Evolutionary conservation across 768 basidiomycete species (phyloP), one percentile per base, ranked within the genome.

Genomic region (Tricholoma sp.): DNA sequence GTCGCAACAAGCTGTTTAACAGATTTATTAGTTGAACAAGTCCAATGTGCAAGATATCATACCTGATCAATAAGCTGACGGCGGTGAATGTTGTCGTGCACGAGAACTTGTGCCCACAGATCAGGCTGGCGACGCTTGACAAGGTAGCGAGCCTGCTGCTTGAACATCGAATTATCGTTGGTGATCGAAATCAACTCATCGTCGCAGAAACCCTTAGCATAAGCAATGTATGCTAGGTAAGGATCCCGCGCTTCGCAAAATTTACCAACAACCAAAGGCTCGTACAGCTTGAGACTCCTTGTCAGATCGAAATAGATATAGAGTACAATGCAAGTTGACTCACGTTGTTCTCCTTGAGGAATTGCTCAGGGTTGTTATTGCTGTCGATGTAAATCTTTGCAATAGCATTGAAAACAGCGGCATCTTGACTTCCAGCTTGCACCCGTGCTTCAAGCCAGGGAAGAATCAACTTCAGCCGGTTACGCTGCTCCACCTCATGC

Each of bases 151-250:
- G 97, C 92, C 72, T 98, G 97, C 66, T 99, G 96, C 74, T 98
- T 99, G 83, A 95, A 99, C 97, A 99, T 99, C 11, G 94, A 88
- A 76, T 99, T 99, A 62, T 96, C 95, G 68, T 98, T 98, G 49
- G 97, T 98, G 70, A 99, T 96, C 18, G 84, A 71, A 66, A 99
- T 95, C 57, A 99, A 82, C 72, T 99, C 97, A 5, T 98, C 94
- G 61, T 99, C 97, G 68, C 97, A 99, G 72, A 98, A 89, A 56
- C 97, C 97, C 70, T 98, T 98, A 36, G 97, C 97, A 67, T 98
- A 99, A 0, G 97, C 97, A 63, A 99, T 98, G 75, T 96, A 99
- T 20, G 97, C 97, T 57, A 99, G 79, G 75, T 97, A 98, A 1
- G 97, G 97, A 69, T 99, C 97, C 42, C 97, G 89, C 53, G 91